These are phyloP conservation scores for Candida dubliniensis DNA, from an alignment of 1,139 yeast species.

Conservation along the genomic window DNA sequence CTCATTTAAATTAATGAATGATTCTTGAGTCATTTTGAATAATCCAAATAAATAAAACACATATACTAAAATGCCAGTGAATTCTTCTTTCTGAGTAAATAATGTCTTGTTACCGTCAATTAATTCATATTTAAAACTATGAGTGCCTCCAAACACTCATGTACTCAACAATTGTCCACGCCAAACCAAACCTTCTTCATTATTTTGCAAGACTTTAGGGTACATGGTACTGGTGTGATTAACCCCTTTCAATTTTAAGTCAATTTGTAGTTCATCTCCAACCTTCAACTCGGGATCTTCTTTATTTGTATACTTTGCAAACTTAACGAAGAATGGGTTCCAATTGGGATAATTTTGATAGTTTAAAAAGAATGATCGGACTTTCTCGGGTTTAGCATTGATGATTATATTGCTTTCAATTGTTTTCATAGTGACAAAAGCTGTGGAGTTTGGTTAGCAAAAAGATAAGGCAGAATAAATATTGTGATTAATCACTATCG, in stretches of 20 bases:
- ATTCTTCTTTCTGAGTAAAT: conserved; percentile 15
- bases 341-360: conserved; percentile 15
- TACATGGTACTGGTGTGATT: conserved; percentile 13
- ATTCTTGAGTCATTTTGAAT: conserved; percentile 12
- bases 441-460: neutral
- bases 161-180: conserved; percentile 14
- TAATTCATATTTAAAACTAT: conserved; percentile 14
- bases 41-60: conserved; percentile 13
- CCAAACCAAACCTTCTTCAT: conserved; percentile 15
- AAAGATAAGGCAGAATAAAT: neutral
- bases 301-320: conserved; percentile 14
- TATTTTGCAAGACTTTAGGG: conserved; percentile 13
- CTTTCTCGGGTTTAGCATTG: conserved; percentile 15
- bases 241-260: conserved; percentile 15
- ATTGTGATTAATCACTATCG: too few relatives aligned
- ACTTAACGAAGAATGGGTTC: conserved; percentile 18
- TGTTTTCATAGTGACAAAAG: conserved; percentile 5
- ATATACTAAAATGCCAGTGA: conserved; percentile 17
- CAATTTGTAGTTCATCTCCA: conserved; percentile 17
- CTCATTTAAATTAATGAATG: conserved; percentile 14
- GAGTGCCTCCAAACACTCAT: conserved; percentile 17
- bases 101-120: conserved; percentile 14
- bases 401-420: conserved; percentile 15
- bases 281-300: conserved; percentile 7
- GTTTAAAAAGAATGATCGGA: conserved; percentile 14